Base-by-base conservation (phyloP, 805 yeast genomes). In the Ogataea pini region DNA sequence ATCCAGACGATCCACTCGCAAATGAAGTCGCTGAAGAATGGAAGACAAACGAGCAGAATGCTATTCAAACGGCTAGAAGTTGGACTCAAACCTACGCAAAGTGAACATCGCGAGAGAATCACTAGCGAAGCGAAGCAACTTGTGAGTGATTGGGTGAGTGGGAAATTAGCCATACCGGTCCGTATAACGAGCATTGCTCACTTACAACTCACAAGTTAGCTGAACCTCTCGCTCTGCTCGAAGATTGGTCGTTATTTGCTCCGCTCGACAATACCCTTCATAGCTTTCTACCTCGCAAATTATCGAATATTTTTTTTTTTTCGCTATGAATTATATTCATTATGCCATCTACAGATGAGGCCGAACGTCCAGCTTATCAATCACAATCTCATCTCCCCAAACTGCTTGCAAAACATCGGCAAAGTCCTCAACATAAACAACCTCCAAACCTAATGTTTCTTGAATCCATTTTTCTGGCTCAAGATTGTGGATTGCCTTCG, bases 11-110 rank as follows among this genome's bases (percentile, higher is more conserved):
- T 69, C 99, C 99, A 1, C 76, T 94, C 57, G 98, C 98, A 16
- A 94, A 94, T 62, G 98, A 94, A 57, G 99, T 94, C 34, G 99
- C 99, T 2, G 91, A 89, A 58, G 92, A 87, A 52, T 94, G 99
- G 97, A 86, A 92, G 63, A 85, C 82, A 55, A 81, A 94, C 60
- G 96, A 90, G 68, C 72, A 76, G 34, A 74, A 74, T 52, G 99
- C 98, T 18, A 83, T 90, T 46, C 78, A 71, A 12, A 90, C 86
- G 18, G 99, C 98, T 7, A 71, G 67, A 54, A 84, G 82, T 55
- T 86, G 91, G 92, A 86, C 92, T 0, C 68, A 66, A 53, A 72
- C 71, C 66, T 86, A 74, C 60, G 91, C 91, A 25, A 60, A 53
- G 43, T 54, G 25, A 45, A 24, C 20, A n/a, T n/a, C n/a, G n/a